Conservation (phyloP, 169 alveolate genomes). For the Plasmodium yoelii region DNA sequence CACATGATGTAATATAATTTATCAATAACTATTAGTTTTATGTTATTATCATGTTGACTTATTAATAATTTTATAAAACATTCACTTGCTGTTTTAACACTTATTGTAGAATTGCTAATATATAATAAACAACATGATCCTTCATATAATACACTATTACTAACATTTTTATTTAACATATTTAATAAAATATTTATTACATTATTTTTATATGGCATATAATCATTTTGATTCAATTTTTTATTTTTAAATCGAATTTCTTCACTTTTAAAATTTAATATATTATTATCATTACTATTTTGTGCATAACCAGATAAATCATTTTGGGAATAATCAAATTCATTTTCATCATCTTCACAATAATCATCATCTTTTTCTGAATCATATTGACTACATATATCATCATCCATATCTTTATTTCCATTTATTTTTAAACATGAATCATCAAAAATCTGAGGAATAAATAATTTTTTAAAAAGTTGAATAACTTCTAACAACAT, state of each 20-base stretch:
- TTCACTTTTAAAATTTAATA: slow-evolving; percentile 33
- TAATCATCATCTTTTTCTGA: not conserved
- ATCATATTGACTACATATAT: slow-evolving; percentile 7
- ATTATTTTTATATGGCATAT: slow-evolving; percentile 77
- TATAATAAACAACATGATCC: slow-evolving; percentile 89
- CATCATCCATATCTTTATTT: not conserved
- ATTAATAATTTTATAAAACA: slow-evolving; percentile 90
- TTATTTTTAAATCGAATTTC: slow-evolving; percentile 77
- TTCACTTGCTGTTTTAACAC: slow-evolving; percentile 91
- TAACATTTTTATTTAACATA: slow-evolving; percentile 77
- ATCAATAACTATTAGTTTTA: slow-evolving; percentile 86
- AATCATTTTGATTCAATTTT: slow-evolving; percentile 65
- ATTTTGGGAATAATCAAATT: not conserved
- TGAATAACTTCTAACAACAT: slow-evolving; percentile 89
- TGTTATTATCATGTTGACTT: slow-evolving; percentile 94
- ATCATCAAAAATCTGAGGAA: slow-evolving; percentile 80
- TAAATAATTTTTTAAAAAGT: slow-evolving; percentile 85
- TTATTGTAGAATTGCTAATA: slow-evolving; percentile 86
- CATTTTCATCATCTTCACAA: not conserved
- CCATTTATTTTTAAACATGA: slow-evolving; percentile 18
- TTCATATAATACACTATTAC: slow-evolving; percentile 88
- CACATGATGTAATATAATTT: slow-evolving; percentile 76
- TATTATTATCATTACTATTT: not conserved
- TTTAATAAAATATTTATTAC: slow-evolving; percentile 85
- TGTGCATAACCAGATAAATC: not conserved